A percentile compares a stretch with the other conserved stretches of the same genome.
These are phyloP conservation scores for Aspergillus sp. DNA, from an alignment of 2,329 filamentous ascomycete species.

Conservation along the genomic window DNA sequence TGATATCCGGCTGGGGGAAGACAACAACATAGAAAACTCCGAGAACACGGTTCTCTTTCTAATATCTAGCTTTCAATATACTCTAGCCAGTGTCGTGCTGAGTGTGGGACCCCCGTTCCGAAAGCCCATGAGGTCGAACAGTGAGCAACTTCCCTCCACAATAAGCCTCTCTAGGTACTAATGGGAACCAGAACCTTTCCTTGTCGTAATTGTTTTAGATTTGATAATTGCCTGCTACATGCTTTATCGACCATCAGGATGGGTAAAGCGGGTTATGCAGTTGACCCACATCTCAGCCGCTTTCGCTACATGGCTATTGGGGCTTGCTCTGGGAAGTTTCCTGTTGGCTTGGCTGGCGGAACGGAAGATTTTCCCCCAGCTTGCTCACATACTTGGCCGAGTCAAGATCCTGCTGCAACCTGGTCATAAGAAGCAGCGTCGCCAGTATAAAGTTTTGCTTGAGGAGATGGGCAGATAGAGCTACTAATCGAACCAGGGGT, in stretches of 20 bases:
- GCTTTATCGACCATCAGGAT: constrained; percentile 72
- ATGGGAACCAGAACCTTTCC: constrained; percentile 71
- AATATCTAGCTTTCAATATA: constrained; percentile 92
- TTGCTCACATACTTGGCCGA: constrained; percentile 71
- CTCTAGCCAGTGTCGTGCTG: constrained; percentile 83
- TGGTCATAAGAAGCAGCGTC: constrained; percentile 73
- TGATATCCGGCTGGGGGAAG: constrained; percentile 73
- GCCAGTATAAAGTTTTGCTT: constrained; percentile 81
- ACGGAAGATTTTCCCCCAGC: constrained; percentile 67
- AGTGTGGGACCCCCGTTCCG: constrained; percentile 92
- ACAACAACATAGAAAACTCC: constrained; percentile 88
- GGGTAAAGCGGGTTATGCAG: constrained; percentile 78
- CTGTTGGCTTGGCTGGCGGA: constrained; percentile 72
- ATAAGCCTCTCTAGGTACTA: constrained; percentile 1
- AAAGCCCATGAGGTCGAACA: constrained; percentile 77
- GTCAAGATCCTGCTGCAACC: constrained; percentile 61
- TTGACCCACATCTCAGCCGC: constrained; percentile 73
- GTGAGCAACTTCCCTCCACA: constrained; percentile 54
- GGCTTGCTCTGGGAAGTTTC: constrained; percentile 72
- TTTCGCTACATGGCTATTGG: constrained; percentile 75
- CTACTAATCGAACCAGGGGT: not conserved
- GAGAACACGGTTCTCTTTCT: constrained; percentile 93
- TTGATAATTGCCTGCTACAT: constrained; percentile 76
- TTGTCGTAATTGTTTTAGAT: constrained; percentile 72
- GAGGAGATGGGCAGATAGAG: constrained; percentile 62